These are phyloP conservation scores for Colletotrichum lini DNA, from an alignment of 2,329 filamentous ascomycete genomes.

Conservation along the genomic window DNA sequence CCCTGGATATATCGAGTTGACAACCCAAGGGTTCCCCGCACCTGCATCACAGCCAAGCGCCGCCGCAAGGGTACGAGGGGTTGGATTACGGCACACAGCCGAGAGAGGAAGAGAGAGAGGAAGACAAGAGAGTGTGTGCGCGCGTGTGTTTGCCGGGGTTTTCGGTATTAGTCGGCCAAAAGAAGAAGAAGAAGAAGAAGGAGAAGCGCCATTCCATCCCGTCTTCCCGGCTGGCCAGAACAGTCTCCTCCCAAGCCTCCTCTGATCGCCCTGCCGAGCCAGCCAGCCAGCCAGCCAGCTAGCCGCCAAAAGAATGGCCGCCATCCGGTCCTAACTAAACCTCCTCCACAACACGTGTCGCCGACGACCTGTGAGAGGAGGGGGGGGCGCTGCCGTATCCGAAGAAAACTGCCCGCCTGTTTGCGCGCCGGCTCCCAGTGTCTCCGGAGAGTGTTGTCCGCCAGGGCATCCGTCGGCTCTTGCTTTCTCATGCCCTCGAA, in stretches of 20 bases:
- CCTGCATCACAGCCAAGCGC: slow-evolving; percentile 22
- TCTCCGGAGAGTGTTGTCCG: background rate
- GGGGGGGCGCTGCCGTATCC: background rate
- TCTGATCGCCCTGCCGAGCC: background rate
- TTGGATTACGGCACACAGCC: slow-evolving; percentile 27
- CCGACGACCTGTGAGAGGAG: no score
- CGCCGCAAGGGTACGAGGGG: background rate
- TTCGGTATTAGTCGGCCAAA: no score
- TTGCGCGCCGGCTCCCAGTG: slow-evolving; percentile 5
- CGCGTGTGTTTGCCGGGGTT: no score
- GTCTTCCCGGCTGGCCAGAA: no score
- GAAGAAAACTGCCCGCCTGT: slow-evolving; percentile 28
- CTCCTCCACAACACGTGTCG: slow-evolving; percentile 30
- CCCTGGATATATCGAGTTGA: slow-evolving; percentile 16
- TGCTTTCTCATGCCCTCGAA: background rate
- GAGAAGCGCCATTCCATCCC: no score
- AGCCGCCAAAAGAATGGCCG: background rate
- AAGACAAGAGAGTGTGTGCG: no score
- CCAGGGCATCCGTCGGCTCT: background rate
- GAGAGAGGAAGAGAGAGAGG: no score
- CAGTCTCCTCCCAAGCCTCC: no score
- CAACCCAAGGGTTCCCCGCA: slow-evolving; percentile 38
- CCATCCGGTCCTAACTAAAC: slow-evolving; percentile 8
- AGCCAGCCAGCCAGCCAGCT: background rate
- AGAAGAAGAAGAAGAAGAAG: no score